Evolutionary conservation across 2,329 filamentous ascomycete species (phyloP), one percentile per base, ranked within the genome.

Genomic region (Verticillium isaacii): DNA sequence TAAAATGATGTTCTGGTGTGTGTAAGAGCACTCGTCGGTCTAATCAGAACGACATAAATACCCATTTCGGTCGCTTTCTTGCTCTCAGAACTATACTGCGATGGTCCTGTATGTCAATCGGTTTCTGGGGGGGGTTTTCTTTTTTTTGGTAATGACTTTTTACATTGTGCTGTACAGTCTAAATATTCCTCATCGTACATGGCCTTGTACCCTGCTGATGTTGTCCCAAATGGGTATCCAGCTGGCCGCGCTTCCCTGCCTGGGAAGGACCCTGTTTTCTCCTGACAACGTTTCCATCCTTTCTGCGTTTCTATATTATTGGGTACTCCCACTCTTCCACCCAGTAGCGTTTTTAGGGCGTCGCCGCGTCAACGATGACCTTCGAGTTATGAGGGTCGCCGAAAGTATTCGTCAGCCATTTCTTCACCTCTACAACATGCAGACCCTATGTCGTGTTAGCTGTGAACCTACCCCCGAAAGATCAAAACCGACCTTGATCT

Each of bases 401-500:
- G 15, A 60, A 32, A 5, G 29, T 34, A 25, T 29, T 54, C 5
- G 14, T 36, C 0, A 66, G 34, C 59, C 59, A 65, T 15, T 58
- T 34, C 45, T 63, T 64, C 32, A 66, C 39, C 36, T 61, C 57
- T 17, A 58, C 50, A 14, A 60, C 58, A 34, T 63, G 59, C 9
- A 60, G 45, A 23, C 64, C 64, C 64, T 65, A 17, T 2, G 32
- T 4, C n/a, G 7, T 36, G 29, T 54, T 32, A 56, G 54, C 17
- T n/a, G 6, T 1, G 8, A 8, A n/a, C 5, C 8, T 25, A 5
- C 3, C 12, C 5, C 6, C 11, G 17, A 39, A 2, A 39, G 25
- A 6, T 2, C 23, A 12, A n/a, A 9, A 32, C 78, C 68, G 73
- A 91, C 90, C 82, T 89, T 92, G 65, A 96, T 80, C 65, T 89